A percentile compares a stretch with the other conserved stretches of the same genome.
Evolutionary conservation across 1,284 basidiomycete genomes (phyloP).

Genomic region (Thelephora terrestris): DNA sequence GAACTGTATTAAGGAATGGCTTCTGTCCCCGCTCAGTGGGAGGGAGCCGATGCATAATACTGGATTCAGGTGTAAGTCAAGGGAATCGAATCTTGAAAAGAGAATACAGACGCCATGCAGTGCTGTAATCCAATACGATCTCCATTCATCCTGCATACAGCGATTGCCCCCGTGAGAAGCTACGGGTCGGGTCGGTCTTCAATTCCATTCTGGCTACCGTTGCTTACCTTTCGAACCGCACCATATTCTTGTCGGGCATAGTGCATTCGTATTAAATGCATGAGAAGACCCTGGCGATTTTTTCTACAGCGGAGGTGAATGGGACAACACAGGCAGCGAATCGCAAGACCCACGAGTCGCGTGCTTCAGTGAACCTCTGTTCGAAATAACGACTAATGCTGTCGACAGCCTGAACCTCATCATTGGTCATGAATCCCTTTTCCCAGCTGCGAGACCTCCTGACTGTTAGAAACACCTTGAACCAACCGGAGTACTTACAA

Average conservation of each 20-base stretch:
- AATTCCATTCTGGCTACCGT: constrained; percentile 4
- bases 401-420: constrained; percentile 58
- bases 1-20: constrained; percentile 59
- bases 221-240: constrained; percentile 53
- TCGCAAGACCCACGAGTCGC: constrained; percentile 54
- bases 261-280: constrained; percentile 71
- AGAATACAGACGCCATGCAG: constrained; percentile 51
- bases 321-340: background rate
- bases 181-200: constrained; percentile 19
- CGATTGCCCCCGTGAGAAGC: constrained; percentile 67
- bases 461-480: too few species aligned
- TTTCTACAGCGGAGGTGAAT: constrained; percentile 35
- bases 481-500: constrained; percentile 30
- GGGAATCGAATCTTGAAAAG: background rate
- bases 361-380: constrained; percentile 67
- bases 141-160: constrained; percentile 56
- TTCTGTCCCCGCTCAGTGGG: constrained; percentile 33
- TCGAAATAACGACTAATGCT: constrained; percentile 70
- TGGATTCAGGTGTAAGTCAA: constrained; percentile 19
- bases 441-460: constrained; percentile 41
- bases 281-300: constrained; percentile 64
- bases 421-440: constrained; percentile 47
- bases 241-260: constrained; percentile 55
- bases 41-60: constrained; percentile 61
- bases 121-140: constrained; percentile 67